Evolutionary conservation across 352 stramenopile genomes (phyloP).

Genomic region (Phytophthora pinifolia): DNA sequence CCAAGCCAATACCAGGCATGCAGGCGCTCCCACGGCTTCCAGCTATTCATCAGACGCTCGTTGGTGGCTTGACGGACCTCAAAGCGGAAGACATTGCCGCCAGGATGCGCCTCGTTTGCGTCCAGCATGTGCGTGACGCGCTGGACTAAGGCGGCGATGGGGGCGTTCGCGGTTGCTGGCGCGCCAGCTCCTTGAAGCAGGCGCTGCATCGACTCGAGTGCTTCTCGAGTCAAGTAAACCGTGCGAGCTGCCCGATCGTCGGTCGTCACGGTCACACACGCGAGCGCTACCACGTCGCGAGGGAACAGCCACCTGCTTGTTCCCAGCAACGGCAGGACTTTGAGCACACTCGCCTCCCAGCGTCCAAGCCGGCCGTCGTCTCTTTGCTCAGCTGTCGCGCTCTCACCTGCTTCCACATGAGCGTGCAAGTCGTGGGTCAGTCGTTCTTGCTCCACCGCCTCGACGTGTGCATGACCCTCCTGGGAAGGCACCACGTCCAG

Average conservation of each 20-base stretch:
- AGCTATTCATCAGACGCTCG: slow-evolving; percentile 59
- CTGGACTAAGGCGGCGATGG: slow-evolving; percentile 8
- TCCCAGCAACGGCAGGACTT: slow-evolving; percentile 30
- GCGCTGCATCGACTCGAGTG: slow-evolving; percentile 22
- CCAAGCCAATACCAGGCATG: slow-evolving; percentile 49
- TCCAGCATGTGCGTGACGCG: slow-evolving; percentile 11
- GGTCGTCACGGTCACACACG: slow-evolving; percentile 30
- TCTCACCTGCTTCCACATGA: slow-evolving; percentile 27
- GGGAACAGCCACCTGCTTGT: slow-evolving; percentile 23
- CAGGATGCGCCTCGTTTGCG: slow-evolving; percentile 3
- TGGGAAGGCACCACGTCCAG: slow-evolving; percentile 44
- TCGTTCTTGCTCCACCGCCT: slow-evolving; percentile 35
- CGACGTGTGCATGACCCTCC: slow-evolving; percentile 34
- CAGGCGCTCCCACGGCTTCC: slow-evolving; percentile 55
- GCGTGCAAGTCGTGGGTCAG: slow-evolving; percentile 53
- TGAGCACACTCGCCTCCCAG: slow-evolving; percentile 39
- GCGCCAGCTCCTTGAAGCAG: slow-evolving; percentile 19
- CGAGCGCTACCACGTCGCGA: slow-evolving; percentile 35
- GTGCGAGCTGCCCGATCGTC: slow-evolving; percentile 23
- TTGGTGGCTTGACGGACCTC: slow-evolving; percentile 42
- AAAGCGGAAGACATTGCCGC: slow-evolving; percentile 26
- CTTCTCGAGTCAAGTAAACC: slow-evolving; percentile 42
- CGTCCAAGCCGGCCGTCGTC: slow-evolving; percentile 18
- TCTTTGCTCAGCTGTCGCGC: not conserved
- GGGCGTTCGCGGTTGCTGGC: not conserved